These are phyloP conservation scores for Syzygium grande DNA, from an alignment of 345 rosid species.

Conservation along the genomic window DNA sequence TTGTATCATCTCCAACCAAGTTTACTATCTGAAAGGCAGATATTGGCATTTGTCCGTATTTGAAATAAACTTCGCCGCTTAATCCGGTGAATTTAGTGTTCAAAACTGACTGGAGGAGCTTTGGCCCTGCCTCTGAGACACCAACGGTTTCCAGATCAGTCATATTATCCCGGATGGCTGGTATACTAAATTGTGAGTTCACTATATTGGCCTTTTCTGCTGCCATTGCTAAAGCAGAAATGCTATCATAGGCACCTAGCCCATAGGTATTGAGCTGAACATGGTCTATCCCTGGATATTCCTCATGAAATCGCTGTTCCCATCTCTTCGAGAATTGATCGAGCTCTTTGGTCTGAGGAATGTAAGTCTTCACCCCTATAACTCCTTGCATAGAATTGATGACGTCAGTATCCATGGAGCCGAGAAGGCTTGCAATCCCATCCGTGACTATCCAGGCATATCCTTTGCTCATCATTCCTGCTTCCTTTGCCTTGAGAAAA, in stretches of 20 bases:
- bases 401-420: not conserved
- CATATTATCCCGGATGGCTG: not conserved
- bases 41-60: conserved; percentile 18
- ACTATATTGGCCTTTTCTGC: not conserved
- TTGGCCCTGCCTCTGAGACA: conserved; percentile 8
- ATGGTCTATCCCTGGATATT: not conserved
- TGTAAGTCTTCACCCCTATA: conserved; percentile 17
- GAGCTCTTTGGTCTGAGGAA: conserved; percentile 4
- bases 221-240: conserved; percentile 1
- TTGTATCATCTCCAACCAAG: conserved; percentile 12
- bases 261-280: conserved; percentile 9
- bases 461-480: conserved; percentile 55
- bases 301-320: conserved; percentile 11
- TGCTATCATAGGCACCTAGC: conserved; percentile 16
- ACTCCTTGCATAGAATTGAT: conserved; percentile 31
- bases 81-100: conserved; percentile 24
- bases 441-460: conserved; percentile 43
- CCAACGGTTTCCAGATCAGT: not conserved
- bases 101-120: conserved; percentile 5
- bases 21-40: conserved; percentile 37
- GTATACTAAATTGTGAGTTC: not conserved
- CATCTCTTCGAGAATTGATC: conserved; percentile 12
- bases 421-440: conserved; percentile 10
- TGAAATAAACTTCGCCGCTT: conserved; percentile 25
- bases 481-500: conserved; percentile 32